phyloP scores from a whole-genome alignment of 2,329 filamentous ascomycete species.

The Venturia pyrina region DNA sequence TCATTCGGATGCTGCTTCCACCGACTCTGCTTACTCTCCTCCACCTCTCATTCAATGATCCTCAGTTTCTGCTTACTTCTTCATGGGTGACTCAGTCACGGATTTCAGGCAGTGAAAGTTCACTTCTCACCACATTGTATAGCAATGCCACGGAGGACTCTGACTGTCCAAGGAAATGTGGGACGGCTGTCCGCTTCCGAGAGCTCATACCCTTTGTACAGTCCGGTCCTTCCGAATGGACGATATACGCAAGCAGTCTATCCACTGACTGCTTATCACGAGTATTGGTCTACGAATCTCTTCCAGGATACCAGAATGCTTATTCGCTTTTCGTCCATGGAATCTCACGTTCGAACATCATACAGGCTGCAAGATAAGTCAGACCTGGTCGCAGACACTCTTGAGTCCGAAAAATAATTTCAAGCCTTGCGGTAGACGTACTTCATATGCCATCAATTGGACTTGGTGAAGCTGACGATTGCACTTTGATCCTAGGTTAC shows the following conservation, averaged over 20 bases:
- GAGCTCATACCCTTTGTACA: background rate
- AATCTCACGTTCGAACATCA: too few relatives aligned
- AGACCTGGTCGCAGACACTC: too few relatives aligned
- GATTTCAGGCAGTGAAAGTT: background rate
- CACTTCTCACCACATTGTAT: background rate
- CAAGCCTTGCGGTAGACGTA: too few relatives aligned
- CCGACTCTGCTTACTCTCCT: background rate
- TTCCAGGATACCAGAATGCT: too few relatives aligned
- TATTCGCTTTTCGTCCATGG: too few relatives aligned
- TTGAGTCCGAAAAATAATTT: too few relatives aligned
- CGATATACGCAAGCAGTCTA: background rate
- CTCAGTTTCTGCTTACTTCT: background rate
- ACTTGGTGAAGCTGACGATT: too few relatives aligned
- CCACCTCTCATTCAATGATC: background rate
- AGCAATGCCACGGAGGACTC: background rate
- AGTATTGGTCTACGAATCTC: background rate
- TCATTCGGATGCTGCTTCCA: background rate
- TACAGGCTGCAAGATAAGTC: too few relatives aligned
- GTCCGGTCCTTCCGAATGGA: background rate
- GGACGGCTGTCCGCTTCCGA: background rate
- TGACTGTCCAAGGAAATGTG: background rate
- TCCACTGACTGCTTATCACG: background rate
- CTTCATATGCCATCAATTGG: too few relatives aligned
- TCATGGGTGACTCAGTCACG: background rate
- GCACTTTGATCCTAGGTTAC: too few relatives aligned